Base-by-base conservation (phyloP, 1,284 basidiomycete species). In the Cystobasidium sp. region DNA sequence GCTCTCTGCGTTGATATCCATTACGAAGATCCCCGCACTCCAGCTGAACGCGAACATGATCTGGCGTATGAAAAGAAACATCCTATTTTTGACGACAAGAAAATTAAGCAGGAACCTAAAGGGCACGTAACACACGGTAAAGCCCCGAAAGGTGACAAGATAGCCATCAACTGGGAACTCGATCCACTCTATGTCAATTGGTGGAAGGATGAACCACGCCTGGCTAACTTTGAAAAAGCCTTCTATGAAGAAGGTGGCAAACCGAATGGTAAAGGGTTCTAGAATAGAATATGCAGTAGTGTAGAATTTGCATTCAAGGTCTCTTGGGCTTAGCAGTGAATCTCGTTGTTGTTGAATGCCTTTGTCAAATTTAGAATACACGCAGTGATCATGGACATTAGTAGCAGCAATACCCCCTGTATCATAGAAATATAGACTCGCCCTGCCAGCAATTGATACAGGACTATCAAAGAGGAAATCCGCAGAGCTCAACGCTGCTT, bases 221-320 rank as follows among this genome's bases (percentile, higher is more conserved):
- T 74, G 55, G 31, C 16, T 9, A 58, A 69, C 53, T 74, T 68
- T 37, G 72, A 74, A 49, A 46, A 74, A 55, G 44, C 52, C 41
- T 74, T 74, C 65, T 74, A 68, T 49, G 67, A 64, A 0, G 65
- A 68, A 64, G 72, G 72, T 37, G 72, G 72, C n/a, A 74, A 69
- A 43, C 65, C 67, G n/a, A 74, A 74, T 68, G 72, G 65, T 12
- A 46, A 55, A 41, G 72, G 72, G 24, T 74, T 74, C 43, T 74
- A 47, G 31, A 65, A 24, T 41, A n/a, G 16, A 22, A 18, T 18
- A 53, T 31, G 31, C 31, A 31, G 31, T 31, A 5, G 1, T 2
- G 31, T 31, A 31, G 31, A 31, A 31, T 31, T 31, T 1, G 31
- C 31, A 31, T 31, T 31, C 31, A 5, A 31, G 31, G 31, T 31